Percentiles rank a stretch among this genome's conserved stretches.
phyloP scores from a whole-genome alignment of 768 basidiomycete species.

The Podaxis rugospora region DNA sequence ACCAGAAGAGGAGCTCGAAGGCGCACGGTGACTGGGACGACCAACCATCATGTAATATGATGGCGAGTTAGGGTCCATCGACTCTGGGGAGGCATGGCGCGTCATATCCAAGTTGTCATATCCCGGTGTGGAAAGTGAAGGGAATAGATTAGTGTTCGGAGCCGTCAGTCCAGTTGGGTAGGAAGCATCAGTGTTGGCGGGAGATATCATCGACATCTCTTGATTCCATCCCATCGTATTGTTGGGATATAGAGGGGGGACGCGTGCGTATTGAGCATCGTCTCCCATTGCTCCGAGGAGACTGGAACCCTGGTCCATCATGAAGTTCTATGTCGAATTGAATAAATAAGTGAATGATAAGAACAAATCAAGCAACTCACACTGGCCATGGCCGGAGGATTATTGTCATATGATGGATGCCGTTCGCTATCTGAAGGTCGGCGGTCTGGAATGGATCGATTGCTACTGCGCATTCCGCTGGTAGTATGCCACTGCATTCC shows the following conservation, averaged over 20 bases:
- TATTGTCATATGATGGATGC: constrained; percentile 24
- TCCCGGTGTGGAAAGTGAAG: constrained; percentile 14
- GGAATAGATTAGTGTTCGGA: constrained; percentile 15
- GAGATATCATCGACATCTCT: constrained; percentile 10
- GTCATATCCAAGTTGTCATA: constrained; percentile 21
- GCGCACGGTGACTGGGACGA: background rate
- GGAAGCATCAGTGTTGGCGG: background rate
- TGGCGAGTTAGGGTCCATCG: constrained; percentile 30
- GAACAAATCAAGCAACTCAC: constrained; percentile 24
- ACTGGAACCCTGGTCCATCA: constrained; percentile 26
- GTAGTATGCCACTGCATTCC: constrained; percentile 27
- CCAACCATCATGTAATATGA: constrained; percentile 13
- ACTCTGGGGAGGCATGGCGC: constrained; percentile 37
- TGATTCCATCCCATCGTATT: constrained; percentile 7
- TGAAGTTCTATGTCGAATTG: background rate
- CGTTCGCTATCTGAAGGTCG: constrained; percentile 36
- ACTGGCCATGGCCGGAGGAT: constrained; percentile 23
- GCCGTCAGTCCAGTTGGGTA: constrained; percentile 17
- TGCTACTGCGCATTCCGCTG: constrained; percentile 24
- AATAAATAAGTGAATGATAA: constrained; percentile 1
- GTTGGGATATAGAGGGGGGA: constrained; percentile 6
- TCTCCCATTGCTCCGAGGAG: constrained; percentile 66
- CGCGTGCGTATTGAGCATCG: constrained; percentile 19
- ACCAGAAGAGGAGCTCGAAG: constrained; percentile 1
- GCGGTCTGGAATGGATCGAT: constrained; percentile 30